Conservation (phyloP, 2,329 filamentous ascomycete species). For the Verticillium tricorpus region DNA sequence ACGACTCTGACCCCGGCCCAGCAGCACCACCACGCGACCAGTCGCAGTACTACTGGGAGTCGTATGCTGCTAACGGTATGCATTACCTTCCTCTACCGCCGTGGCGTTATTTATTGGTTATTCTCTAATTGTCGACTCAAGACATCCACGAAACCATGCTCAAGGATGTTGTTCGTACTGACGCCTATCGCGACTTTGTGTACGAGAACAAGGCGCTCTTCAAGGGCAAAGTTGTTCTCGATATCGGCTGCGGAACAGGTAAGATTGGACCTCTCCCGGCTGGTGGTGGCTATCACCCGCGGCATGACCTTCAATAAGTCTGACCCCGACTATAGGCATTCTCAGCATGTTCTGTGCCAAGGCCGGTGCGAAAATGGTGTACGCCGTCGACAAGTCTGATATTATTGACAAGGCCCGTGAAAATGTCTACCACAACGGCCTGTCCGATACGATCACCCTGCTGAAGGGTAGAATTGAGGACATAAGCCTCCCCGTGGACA, state of each 20-base stretch:
- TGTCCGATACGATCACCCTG: constrained; percentile 70
- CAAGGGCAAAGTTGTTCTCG: constrained; percentile 78
- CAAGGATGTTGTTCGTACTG: constrained; percentile 82
- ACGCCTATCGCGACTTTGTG: constrained; percentile 92
- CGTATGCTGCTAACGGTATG: constrained; percentile 56
- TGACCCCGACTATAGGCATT: constrained; percentile 52
- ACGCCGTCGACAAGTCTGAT: constrained; percentile 87
- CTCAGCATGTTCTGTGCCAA: constrained; percentile 92
- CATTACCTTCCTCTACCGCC: background rate
- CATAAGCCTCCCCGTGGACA: constrained; percentile 67
- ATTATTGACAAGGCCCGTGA: constrained; percentile 85
- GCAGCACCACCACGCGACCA: constrained; percentile 25
- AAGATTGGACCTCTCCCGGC: constrained; percentile 14
- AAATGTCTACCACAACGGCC: constrained; percentile 77
- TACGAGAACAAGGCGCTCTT: constrained; percentile 88
- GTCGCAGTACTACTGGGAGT: constrained; percentile 54
- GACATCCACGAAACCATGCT: constrained; percentile 96
- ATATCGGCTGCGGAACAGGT: constrained; percentile 81
- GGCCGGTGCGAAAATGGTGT: constrained; percentile 79
- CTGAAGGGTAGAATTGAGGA: constrained; percentile 86
- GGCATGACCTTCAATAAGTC: background rate
- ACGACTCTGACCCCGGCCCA: constrained; percentile 37
- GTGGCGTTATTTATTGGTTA: background rate
- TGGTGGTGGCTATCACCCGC: background rate
- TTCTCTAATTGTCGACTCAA: constrained; percentile 23